These are phyloP conservation scores for Saccharum officinarum DNA, from an alignment of 176 grass and related monocot genomes.

Conservation along the genomic window DNA sequence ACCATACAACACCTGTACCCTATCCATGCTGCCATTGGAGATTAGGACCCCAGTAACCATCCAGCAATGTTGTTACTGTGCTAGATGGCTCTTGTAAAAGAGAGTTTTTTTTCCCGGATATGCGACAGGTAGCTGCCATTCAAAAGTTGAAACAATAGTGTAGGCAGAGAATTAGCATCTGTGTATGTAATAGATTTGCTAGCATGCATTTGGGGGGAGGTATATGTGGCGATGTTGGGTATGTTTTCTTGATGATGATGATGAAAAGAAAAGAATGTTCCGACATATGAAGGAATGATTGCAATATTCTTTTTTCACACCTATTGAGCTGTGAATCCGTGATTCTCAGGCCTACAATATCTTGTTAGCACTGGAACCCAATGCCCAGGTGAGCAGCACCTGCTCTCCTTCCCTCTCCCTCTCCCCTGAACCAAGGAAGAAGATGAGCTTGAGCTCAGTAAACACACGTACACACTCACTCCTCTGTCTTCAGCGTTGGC, in stretches of 20 bases:
- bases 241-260: conserved; percentile 37
- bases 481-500: too few relatives aligned
- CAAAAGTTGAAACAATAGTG: conserved; percentile 40
- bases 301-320: background rate
- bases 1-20: conserved; percentile 23
- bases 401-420: too few relatives aligned
- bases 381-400: too few relatives aligned
- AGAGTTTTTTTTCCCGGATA: conserved; percentile 16
- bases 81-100: conserved; percentile 18
- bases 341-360: background rate
- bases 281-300: background rate
- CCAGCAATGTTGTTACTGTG: background rate
- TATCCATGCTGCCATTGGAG: conserved; percentile 30
- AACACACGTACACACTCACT: too few relatives aligned
- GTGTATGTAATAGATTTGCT: conserved; percentile 43
- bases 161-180: conserved; percentile 44
- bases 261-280: conserved; percentile 13
- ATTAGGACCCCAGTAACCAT: conserved; percentile 31
- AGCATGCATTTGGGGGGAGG: conserved; percentile 34
- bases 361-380: too few relatives aligned
- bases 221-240: conserved; percentile 29
- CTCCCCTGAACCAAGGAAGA: too few relatives aligned
- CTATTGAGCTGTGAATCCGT: background rate
- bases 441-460: too few relatives aligned
- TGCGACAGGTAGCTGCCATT: conserved; percentile 42